These are phyloP conservation scores for Hermanozyma aechmeae DNA, from an alignment of 805 yeast genomes.

Conservation along the genomic window DNA sequence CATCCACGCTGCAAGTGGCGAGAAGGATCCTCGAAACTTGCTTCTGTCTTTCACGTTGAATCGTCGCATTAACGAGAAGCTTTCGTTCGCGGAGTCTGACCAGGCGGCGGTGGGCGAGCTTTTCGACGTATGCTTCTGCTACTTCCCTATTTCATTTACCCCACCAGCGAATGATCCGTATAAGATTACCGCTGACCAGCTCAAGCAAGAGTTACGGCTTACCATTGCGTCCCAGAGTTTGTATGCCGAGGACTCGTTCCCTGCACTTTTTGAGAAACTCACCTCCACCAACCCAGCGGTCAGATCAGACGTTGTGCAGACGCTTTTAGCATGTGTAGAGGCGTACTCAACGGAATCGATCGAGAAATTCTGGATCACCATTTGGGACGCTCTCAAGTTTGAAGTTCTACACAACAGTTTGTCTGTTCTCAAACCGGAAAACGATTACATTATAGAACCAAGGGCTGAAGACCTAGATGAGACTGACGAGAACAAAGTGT, in stretches of 20 bases:
- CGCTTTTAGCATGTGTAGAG: constrained; percentile 49
- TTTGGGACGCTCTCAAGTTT: constrained; percentile 85
- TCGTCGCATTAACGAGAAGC: constrained; percentile 30
- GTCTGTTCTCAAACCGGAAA: constrained; percentile 19
- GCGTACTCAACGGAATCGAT: constrained; percentile 42
- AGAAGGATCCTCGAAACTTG: constrained; percentile 89
- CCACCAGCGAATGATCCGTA: constrained; percentile 90
- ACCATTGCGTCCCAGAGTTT: constrained; percentile 54
- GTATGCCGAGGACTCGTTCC: constrained; percentile 66
- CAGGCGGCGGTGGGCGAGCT: constrained; percentile 42
- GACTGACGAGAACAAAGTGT: constrained; percentile 24
- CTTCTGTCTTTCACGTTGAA: constrained; percentile 58
- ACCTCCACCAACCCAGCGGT: constrained; percentile 67
- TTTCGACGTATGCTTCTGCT: constrained; percentile 86
- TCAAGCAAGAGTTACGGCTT: constrained; percentile 51
- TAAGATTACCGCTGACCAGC: constrained; percentile 63
- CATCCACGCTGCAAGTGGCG: constrained; percentile 68
- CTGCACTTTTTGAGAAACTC: constrained; percentile 70
- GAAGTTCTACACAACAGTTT: constrained; percentile 76
- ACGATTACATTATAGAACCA: constrained; percentile 16
- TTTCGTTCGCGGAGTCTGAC: constrained; percentile 16
- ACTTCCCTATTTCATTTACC: constrained; percentile 90
- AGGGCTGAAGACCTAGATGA: constrained; percentile 19
- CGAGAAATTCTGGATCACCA: constrained; percentile 52
- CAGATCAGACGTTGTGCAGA: constrained; percentile 62